A percentile compares a stretch with the other conserved stretches of the same genome.
Conservation (phyloP, 176 grass and related monocot genomes). For the Saccharum spontaneum region DNA sequence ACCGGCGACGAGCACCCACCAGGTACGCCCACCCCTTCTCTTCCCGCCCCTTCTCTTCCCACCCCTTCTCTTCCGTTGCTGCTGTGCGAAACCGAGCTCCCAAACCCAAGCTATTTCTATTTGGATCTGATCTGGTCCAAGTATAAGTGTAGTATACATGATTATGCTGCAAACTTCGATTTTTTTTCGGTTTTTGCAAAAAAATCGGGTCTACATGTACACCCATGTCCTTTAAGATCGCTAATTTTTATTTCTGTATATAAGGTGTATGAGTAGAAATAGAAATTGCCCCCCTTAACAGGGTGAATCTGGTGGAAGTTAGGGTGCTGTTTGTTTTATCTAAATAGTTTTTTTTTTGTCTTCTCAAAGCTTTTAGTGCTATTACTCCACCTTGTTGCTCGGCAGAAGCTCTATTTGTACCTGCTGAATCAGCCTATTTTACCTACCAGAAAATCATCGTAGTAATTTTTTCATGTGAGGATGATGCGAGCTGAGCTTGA, state of each 20-base stretch:
- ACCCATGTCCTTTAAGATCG: neutral
- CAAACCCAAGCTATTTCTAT: neutral
- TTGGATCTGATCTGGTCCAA: neutral
- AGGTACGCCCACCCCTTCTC: neutral
- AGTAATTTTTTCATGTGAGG: neutral
- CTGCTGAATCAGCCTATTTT: neutral
- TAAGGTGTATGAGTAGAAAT: neutral
- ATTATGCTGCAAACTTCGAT: neutral
- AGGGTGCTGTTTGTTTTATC: neutral
- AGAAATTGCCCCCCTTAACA: neutral
- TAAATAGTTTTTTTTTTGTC: neutral
- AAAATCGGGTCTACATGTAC: neutral
- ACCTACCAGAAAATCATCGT: neutral
- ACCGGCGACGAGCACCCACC: neutral
- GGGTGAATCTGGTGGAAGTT: neutral
- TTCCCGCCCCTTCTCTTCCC: neutral
- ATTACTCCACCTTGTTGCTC: constrained; percentile 2
- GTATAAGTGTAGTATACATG: neutral
- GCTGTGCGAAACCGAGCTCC: neutral
- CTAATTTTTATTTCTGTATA: neutral
- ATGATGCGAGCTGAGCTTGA: neutral
- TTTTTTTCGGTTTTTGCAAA: neutral
- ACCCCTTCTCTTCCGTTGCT: neutral
- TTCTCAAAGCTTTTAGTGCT: neutral
- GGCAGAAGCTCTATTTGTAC: neutral